Evolutionary conservation across 768 basidiomycete genomes (phyloP), one percentile per base, ranked within the genome.

Genomic region (Phaeolepiota aurea): DNA sequence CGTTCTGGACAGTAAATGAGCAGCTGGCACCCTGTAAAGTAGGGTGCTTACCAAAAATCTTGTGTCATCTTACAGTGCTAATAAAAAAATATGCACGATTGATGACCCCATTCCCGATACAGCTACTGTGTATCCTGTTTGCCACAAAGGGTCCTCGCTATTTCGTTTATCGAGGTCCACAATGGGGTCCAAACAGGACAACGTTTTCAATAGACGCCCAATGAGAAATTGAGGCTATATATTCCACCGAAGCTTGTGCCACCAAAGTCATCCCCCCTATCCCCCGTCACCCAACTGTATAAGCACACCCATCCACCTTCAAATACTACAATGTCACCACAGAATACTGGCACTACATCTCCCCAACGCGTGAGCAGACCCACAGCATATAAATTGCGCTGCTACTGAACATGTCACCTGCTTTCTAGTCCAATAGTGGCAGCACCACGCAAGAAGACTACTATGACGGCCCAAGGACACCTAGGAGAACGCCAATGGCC

Each of bases 401-500:
- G 25, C 25, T 28, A 28, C 25, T 28, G 25, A 28, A n/a, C n/a
- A 28, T 28, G 25, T n/a, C 25, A 7, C 25, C 25, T 28, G 18
- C 21, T 16, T 42, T 12, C 11, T 20, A 10, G 34, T 12, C n/a
- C 14, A 15, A 35, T 16, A 20, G 14, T 35, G 11, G 18, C 16
- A 13, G 16, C 11, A 35, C 12, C 18, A 16, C 19, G 18, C 12
- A 11, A 3, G 14, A 14, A 11, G 18, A 31, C n/a, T 28, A 40
- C 15, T 47, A 42, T 16, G 55, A 58, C 10, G 44, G 45, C 20
- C 54, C 54, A 33, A 52, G 54, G 30, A 58, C 54, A 19, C 65
- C 66, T 10, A 63, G 56, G 52, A 52, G 81, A 40, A 80, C 74
- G 0, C 71, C 77, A 0, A 82, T 86, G 79, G 83, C 83, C 4